Evolutionary conservation across 148 eudicot species (phyloP).

Genomic region (Dianthus caryophyllus): DNA sequence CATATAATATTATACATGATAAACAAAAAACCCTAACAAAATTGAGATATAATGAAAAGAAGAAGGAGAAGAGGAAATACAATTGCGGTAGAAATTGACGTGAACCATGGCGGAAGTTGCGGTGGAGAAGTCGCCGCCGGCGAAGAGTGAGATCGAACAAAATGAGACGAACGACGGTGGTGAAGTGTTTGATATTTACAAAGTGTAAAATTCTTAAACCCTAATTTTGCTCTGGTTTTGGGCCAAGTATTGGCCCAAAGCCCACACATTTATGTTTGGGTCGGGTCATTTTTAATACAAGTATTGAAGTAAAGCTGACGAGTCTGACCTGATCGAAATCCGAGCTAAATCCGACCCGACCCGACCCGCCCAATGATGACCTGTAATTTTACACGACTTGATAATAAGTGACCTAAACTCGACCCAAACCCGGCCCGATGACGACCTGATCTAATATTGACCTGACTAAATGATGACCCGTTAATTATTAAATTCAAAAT

Average conservation of each 20-base stretch:
- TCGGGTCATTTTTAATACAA: no score
- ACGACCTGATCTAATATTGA: no score
- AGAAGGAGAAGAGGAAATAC: constrained; percentile 22
- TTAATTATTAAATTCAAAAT: no score
- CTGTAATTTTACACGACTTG: no score
- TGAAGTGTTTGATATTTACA: background rate
- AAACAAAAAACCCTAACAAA: background rate
- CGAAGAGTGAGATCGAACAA: background rate
- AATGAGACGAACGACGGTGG: background rate
- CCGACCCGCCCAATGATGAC: no score
- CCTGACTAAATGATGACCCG: no score
- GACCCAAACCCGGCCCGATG: no score
- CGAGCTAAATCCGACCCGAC: no score
- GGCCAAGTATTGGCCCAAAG: background rate
- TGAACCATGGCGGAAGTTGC: background rate
- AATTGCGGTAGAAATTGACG: constrained; percentile 25
- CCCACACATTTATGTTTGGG: background rate
- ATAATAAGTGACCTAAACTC: no score
- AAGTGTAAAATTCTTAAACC: constrained; percentile 5
- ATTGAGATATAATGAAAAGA: background rate
- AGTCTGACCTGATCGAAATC: no score
- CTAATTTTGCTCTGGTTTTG: background rate
- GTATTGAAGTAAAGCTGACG: no score
- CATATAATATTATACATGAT: background rate
- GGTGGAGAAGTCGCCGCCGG: no score